Evolutionary conservation across 768 basidiomycete species (phyloP), one percentile per base, ranked within the genome.

Genomic region (Tricholoma saponaceum): DNA sequence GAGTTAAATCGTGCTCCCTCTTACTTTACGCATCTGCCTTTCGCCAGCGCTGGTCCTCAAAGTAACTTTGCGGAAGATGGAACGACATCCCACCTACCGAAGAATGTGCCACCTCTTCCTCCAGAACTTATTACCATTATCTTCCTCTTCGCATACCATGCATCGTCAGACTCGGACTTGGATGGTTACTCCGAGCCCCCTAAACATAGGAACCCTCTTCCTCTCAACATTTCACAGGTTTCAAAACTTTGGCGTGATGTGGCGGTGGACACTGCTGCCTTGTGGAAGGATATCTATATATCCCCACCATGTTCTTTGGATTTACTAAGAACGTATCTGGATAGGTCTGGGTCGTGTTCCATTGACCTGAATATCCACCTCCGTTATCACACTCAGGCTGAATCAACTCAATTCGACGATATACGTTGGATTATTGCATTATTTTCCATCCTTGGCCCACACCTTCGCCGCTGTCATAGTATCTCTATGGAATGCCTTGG

Each of bases 281-380:
- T 52, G 23, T 52, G 51, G 51, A 52, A 32, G 8, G 32, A 33
- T 18, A 52, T 52, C 18, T 32, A 35, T 23, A 35, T 52, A 52
- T 52, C 51, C 18, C 51, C 51, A 2, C 51, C 51, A 13, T 52
- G 51, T 32, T 52, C 51, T 10, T 52, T 52, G 51, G 23, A 52
- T 32, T 12, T 52, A 9, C 20, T 52, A 3, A 10, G 51, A 14
- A 13, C 16, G 3, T 52, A 33, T 37, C 26, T 52, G 5, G 23
- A 52, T 20, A 52, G 51, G 51, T 52, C 51, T 2, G 23, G 37
- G 28, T 52, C 51, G 26, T 35, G 32, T 28, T 22, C 51, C 32
- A 52, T 52, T n/a, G 51, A 52, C 18, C 32, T 52, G 39, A 20
- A 5, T 41, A 41, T 41, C 10, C 18, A 5, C n/a, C 39, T 41